Percentiles rank a stretch among this genome's conserved stretches.
Conservation (phyloP, 2,329 filamentous ascomycete genomes). For the Fusarium subglutinans region DNA sequence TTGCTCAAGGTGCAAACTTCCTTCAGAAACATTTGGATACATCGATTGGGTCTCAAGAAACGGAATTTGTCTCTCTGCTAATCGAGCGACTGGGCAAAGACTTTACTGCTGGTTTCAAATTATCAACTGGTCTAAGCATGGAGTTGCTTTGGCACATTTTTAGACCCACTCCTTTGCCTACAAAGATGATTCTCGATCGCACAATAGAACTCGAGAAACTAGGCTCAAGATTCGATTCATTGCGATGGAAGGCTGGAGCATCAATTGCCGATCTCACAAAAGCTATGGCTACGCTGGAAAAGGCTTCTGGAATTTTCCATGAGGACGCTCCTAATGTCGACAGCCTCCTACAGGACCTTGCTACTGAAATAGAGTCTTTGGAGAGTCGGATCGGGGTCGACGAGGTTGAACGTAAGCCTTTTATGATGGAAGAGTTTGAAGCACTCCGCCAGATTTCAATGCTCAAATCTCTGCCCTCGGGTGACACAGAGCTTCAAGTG, state of each 20-base stretch:
- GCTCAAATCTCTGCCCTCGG: constrained; percentile 46
- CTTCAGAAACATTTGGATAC: constrained; percentile 48
- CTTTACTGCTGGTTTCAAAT: constrained; percentile 76
- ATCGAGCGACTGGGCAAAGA: constrained; percentile 57
- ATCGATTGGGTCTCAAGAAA: constrained; percentile 39
- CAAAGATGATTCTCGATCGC: constrained; percentile 55
- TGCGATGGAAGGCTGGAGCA: constrained; percentile 67
- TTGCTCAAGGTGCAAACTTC: constrained; percentile 60
- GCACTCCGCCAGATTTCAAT: constrained; percentile 62
- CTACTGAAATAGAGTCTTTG: constrained; percentile 61
- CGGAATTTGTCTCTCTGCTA: constrained; percentile 53
- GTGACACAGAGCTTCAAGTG: constrained; percentile 53
- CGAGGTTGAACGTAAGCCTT: constrained; percentile 55
- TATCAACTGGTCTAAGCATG: constrained; percentile 82
- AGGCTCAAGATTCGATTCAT: constrained; percentile 66
- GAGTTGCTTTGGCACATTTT: constrained; percentile 79
- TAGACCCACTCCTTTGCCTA: constrained; percentile 68
- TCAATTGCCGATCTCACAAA: constrained; percentile 61
- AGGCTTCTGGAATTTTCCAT: constrained; percentile 65
- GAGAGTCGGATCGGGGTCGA: constrained; percentile 57
- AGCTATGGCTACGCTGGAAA: constrained; percentile 63
- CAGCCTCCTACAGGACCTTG: constrained; percentile 60
- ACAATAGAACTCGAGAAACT: constrained; percentile 64
- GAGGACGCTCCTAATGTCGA: constrained; percentile 52
- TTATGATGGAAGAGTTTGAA: constrained; percentile 66